phyloP scores from a whole-genome alignment of 805 yeast genomes.

The Grigorovia transvaalensis region DNA sequence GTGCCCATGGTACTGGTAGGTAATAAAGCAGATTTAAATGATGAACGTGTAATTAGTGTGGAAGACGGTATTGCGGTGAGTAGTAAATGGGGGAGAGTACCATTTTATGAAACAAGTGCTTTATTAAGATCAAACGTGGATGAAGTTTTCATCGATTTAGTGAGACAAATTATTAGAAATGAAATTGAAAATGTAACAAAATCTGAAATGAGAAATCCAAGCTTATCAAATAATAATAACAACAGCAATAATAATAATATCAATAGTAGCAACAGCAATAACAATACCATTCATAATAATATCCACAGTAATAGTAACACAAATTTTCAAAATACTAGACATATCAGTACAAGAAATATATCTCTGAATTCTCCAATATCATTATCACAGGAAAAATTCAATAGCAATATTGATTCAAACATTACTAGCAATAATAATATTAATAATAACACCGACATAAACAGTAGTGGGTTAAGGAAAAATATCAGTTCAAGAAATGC shows the following conservation, averaged over 20 bases:
- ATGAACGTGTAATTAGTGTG: conserved; percentile 63
- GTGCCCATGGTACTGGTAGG: conserved; percentile 90
- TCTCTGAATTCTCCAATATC: neutral
- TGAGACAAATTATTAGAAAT: conserved; percentile 60
- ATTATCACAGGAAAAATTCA: neutral
- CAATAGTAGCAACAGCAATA: neutral
- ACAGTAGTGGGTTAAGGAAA: neutral
- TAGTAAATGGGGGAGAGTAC: conserved; percentile 79
- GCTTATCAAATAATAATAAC: neutral
- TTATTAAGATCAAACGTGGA: conserved; percentile 80
- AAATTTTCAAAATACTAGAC: neutral
- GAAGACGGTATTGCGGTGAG: conserved; percentile 79
- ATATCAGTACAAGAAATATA: neutral
- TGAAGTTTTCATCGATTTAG: conserved; percentile 81
- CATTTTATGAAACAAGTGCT: conserved; percentile 92
- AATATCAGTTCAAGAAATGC: neutral
- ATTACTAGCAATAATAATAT: neutral
- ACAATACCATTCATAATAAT: no score
- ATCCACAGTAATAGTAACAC: no score
- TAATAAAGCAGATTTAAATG: conserved; percentile 76
- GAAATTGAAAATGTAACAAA: conserved; percentile 20
- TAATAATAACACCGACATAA: neutral
- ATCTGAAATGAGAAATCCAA: conserved; percentile 9
- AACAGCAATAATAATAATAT: neutral
- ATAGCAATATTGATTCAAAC: neutral